These are phyloP conservation scores for Sphagnum magellanicum DNA, from an alignment of 228 moss, liverwort and hornwort species.

Conservation along the genomic window DNA sequence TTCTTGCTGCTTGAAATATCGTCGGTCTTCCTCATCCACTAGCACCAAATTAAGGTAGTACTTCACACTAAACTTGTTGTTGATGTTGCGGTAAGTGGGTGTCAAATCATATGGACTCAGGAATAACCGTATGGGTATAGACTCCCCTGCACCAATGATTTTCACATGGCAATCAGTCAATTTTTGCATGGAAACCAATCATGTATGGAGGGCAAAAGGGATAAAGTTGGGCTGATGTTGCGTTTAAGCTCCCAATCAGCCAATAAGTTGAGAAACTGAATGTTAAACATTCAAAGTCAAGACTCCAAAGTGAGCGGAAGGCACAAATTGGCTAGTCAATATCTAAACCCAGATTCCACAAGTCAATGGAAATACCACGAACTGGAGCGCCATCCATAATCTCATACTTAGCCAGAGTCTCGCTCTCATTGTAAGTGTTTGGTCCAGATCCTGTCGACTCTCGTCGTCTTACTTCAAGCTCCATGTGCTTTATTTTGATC, in stretches of 20 bases:
- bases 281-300: too few relatives aligned
- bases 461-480: constrained; percentile 94
- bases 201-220: too few relatives aligned
- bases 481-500: constrained; percentile 99
- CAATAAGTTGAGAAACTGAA: too few relatives aligned
- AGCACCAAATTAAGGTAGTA: constrained; percentile 97
- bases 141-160: constrained; percentile 63
- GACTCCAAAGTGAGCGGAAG: too few relatives aligned
- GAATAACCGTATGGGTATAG: constrained; percentile 95
- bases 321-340: too few relatives aligned
- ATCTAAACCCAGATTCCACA: not conserved
- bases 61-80: constrained; percentile 99
- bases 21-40: constrained; percentile 97
- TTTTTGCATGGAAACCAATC: too few relatives aligned
- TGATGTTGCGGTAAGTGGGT: constrained; percentile 97
- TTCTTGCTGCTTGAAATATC: constrained; percentile 99
- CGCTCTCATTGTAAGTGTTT: constrained; percentile 97
- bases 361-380: constrained; percentile 41
- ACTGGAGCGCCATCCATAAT: constrained; percentile 99
- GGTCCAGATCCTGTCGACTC: constrained; percentile 99
- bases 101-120: constrained; percentile 98
- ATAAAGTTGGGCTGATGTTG: too few relatives aligned
- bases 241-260: too few relatives aligned
- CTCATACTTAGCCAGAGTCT: constrained; percentile 97
- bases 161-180: too few relatives aligned